phyloP scores from a whole-genome alignment of 2,329 filamentous ascomycete genomes.

The Thelonectria discophora region DNA sequence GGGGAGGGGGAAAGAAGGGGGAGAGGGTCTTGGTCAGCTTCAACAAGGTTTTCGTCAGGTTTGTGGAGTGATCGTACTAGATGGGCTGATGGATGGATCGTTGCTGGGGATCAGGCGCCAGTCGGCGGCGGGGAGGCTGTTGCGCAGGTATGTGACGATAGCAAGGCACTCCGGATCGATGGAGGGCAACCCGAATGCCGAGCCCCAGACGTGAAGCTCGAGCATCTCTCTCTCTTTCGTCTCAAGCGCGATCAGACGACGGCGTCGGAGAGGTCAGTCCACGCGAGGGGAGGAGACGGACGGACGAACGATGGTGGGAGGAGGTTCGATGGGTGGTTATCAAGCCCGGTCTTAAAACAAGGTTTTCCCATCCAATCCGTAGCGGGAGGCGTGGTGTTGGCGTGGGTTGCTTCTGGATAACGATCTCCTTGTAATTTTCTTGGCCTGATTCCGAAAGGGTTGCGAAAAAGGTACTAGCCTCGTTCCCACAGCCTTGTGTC shows the following conservation, averaged over 20 bases:
- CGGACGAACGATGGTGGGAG: neutral
- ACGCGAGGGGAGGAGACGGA: neutral
- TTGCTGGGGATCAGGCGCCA: conserved; percentile 80
- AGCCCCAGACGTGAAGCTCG: conserved; percentile 89
- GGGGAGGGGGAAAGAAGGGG: conserved; percentile 2
- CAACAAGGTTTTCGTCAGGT: conserved; percentile 30
- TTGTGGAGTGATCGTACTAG: conserved; percentile 61
- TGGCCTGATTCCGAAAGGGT: neutral
- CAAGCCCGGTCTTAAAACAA: conserved; percentile 2
- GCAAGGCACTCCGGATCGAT: conserved; percentile 93
- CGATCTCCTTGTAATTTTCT: conserved; percentile 9
- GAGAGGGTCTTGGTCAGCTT: conserved; percentile 40
- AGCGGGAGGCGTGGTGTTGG: neutral
- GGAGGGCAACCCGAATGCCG: conserved; percentile 87
- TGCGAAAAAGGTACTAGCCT: conserved; percentile 11
- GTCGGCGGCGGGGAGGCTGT: conserved; percentile 63
- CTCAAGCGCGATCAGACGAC: conserved; percentile 16
- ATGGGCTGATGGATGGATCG: conserved; percentile 75
- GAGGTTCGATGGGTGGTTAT: conserved; percentile 1
- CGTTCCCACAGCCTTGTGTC: conserved; percentile 30
- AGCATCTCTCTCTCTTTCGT: conserved; percentile 43
- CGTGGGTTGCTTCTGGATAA: neutral
- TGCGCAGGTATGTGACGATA: conserved; percentile 77
- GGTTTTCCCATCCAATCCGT: neutral
- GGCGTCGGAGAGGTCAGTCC: conserved; percentile 1